Evolutionary conservation across 352 stramenopile species (phyloP), one percentile per base, ranked within the genome.

Genomic region (Saprolegnia diclina): DNA sequence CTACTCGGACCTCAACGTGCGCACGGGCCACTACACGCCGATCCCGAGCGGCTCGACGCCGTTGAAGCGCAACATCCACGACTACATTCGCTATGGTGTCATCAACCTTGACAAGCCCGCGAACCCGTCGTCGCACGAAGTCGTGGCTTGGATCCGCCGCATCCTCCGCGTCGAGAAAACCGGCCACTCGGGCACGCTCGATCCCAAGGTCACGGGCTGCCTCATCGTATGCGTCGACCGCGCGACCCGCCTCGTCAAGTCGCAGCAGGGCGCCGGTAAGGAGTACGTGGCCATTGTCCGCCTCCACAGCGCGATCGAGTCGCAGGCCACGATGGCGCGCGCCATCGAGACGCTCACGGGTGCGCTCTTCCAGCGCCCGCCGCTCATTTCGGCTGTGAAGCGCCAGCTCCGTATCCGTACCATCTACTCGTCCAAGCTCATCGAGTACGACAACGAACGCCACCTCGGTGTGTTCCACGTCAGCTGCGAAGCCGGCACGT

Each of bases 21-120:
- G 98, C 71, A 99, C 97, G 38, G 94, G 91, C 22, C 97, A 99
- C 83, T 99, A 99, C 83, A 99, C 97, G 52, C 97, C 98, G 50
- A 99, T 99, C 76, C 93, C 98, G 5, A 95, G 81, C 56, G 98
- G 97, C 59, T 98, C 88, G 45, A 97, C 85, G 40, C 98, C 98
- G 52, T 79, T 99, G 37, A 98, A 98, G 74, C 92, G 98, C 54
- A 91, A 91, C 65, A 83, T 99, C n/a, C 79, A 93, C 42, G 94
- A 99, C 73, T 99, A 99, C 77, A 83, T 99, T 29, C 92, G 89
- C 37, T 99, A 99, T 72, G 98, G 97, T 68, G 95, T 99, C n/a
- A 99, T 99, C 74, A 99, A 99, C 81, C 87, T 99, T 26, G 98
- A 99, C 83, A 99, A 99, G 81, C 97, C 98, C 18, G 95, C 97